Evolutionary conservation across 305 asterid species (phyloP).

Genomic region (Fraxinus baroniana): DNA sequence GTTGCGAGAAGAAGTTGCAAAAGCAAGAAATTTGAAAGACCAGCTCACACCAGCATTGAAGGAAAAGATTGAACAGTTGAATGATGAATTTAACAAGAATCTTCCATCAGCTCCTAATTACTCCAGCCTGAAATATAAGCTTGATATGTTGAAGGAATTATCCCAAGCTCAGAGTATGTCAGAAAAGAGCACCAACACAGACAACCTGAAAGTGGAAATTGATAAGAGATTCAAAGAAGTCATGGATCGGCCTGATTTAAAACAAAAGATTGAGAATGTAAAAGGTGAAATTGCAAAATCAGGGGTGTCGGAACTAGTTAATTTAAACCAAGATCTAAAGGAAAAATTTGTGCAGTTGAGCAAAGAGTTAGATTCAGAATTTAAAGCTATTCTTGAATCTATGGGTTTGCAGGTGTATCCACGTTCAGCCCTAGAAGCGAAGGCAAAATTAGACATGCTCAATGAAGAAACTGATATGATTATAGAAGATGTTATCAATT

Average conservation of each 20-base stretch:
- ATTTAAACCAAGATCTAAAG: conserved; percentile 48
- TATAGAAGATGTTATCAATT: conserved; percentile 46
- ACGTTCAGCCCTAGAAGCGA: conserved; percentile 28
- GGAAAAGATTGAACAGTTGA: conserved; percentile 60
- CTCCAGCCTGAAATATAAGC: conserved; percentile 51
- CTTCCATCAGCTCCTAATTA: conserved; percentile 70
- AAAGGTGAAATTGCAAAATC: conserved; percentile 54
- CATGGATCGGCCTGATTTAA: conserved; percentile 45
- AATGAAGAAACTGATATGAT: conserved; percentile 44
- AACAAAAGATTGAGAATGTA: conserved; percentile 51
- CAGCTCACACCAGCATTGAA: conserved; percentile 40
- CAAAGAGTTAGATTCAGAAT: conserved; percentile 51
- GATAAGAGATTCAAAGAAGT: conserved; percentile 52
- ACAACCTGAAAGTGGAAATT: conserved; percentile 43
- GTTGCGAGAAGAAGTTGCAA: conserved; percentile 60
- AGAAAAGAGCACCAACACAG: conserved; percentile 33
- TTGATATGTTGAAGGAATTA: conserved; percentile 57
- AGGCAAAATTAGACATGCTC: conserved; percentile 40
- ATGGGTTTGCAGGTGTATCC: conserved; percentile 49
- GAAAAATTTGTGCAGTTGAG: conserved; percentile 54
- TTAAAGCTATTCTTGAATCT: conserved; percentile 43
- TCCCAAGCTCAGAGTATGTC: conserved; percentile 39
- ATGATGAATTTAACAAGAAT: conserved; percentile 48
- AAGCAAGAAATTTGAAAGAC: conserved; percentile 53
- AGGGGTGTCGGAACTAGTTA: conserved; percentile 39